These are phyloP conservation scores for Marasmius tenuissimus DNA, from an alignment of 1,284 basidiomycete species.

Conservation along the genomic window DNA sequence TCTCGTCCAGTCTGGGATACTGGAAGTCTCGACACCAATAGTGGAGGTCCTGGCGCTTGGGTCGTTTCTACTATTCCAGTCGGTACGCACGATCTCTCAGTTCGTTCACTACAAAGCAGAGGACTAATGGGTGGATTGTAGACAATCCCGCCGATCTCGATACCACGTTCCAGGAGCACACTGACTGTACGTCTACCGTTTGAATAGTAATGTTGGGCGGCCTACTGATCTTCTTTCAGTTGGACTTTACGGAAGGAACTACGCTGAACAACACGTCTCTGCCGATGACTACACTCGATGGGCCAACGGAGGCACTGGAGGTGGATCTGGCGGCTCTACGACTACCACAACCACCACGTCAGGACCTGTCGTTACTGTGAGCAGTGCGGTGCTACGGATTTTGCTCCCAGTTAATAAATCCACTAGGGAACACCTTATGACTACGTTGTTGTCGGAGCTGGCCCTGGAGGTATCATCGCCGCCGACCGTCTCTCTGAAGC, in stretches of 20 bases:
- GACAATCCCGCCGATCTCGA: constrained; percentile 30
- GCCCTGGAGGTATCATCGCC: constrained; percentile 35
- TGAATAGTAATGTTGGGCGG: neutral
- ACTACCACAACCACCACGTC: constrained; percentile 25
- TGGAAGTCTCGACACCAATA: constrained; percentile 39
- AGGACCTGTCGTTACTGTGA: constrained; percentile 12
- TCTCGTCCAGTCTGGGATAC: constrained; percentile 36
- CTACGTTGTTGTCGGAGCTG: constrained; percentile 62
- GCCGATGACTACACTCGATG: constrained; percentile 47
- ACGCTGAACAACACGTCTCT: constrained; percentile 45
- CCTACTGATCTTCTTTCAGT: constrained; percentile 31
- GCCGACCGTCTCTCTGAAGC: constrained; percentile 62
- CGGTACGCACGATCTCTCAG: constrained; percentile 13
- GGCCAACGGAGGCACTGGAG: constrained; percentile 44
- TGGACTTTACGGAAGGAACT: constrained; percentile 58
- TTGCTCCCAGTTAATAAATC: too few species aligned
- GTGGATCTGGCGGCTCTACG: constrained; percentile 24
- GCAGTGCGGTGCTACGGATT: neutral
- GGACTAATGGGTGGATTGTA: neutral
- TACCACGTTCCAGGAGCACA: constrained; percentile 41
- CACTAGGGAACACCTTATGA: constrained; percentile 49
- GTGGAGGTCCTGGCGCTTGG: constrained; percentile 52
- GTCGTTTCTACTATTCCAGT: constrained; percentile 40
- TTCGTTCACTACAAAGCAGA: neutral
- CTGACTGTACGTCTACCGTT: constrained; percentile 34